Evolutionary conservation across 352 stramenopile species (phyloP).

Genomic region (Elongisporangium undulatum): DNA sequence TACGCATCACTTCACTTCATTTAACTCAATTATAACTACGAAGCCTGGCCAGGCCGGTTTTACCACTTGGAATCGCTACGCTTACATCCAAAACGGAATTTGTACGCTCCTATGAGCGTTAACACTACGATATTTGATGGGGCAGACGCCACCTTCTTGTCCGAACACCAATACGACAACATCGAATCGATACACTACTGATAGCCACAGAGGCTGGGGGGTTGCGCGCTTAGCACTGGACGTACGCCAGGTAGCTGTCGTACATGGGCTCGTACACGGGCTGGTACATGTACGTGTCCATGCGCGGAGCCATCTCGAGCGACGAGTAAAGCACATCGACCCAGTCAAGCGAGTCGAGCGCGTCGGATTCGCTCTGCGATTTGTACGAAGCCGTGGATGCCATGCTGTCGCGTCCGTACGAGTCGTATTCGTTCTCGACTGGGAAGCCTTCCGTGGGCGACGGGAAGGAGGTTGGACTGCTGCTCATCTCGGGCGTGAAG

Average conservation of each 20-base stretch:
- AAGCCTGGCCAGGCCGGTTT: not conserved
- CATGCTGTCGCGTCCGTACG: conserved; percentile 9
- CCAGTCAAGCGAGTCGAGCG: conserved; percentile 38
- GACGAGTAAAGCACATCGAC: conserved; percentile 50
- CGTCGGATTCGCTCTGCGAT: conserved; percentile 7
- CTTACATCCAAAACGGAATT: not conserved
- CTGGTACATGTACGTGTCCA: conserved; percentile 4
- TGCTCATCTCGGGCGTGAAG: conserved; percentile 2
- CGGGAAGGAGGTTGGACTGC: conserved; percentile 16
- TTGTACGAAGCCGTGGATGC: not conserved
- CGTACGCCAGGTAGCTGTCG: conserved; percentile 12
- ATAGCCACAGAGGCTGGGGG: not conserved
- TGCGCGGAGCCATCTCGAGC: conserved; percentile 19
- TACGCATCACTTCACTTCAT: not conserved
- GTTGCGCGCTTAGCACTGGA: not conserved
- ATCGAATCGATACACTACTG: conserved; percentile 11
- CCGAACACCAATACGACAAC: not conserved
- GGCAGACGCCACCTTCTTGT: conserved; percentile 6
- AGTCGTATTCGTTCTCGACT: conserved; percentile 14
- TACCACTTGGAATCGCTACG: not conserved
- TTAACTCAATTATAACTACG: not conserved
- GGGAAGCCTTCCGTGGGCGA: conserved; percentile 35
- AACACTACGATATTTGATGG: not conserved
- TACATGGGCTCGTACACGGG: conserved; percentile 25
- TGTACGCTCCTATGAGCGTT: not conserved